Evolutionary conservation across 805 yeast genomes (phyloP).

Genomic region (Grigorovia transvaalensis): DNA sequence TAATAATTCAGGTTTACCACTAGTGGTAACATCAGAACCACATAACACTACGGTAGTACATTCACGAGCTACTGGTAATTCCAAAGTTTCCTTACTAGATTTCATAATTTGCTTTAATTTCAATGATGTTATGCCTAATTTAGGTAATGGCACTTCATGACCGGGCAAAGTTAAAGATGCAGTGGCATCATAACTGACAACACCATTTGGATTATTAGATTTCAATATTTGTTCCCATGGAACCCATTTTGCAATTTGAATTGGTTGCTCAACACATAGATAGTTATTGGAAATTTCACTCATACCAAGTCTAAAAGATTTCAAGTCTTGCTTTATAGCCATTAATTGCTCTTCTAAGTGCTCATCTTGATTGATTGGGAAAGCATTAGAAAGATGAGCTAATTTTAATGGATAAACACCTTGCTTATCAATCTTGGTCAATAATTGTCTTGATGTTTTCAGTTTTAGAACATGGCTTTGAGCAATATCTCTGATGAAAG

Average conservation of each 20-base stretch:
- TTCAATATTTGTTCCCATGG: constrained; percentile 59
- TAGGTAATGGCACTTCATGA: constrained; percentile 64
- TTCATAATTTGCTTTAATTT: constrained; percentile 55
- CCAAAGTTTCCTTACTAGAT: constrained; percentile 33
- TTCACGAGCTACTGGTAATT: constrained; percentile 65
- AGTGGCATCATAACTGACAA: constrained; percentile 53
- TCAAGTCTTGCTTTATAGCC: constrained; percentile 43
- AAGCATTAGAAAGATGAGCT: constrained; percentile 50
- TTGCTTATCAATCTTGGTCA: constrained; percentile 58
- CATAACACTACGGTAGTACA: constrained; percentile 62
- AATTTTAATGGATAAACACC: constrained; percentile 92
- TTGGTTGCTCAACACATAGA: constrained; percentile 63
- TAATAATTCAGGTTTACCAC: constrained; percentile 45
- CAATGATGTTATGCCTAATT: constrained; percentile 59
- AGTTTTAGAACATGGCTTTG: constrained; percentile 67
- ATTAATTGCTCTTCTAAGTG: constrained; percentile 30
- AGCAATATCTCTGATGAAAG: constrained; percentile 81
- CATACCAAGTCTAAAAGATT: constrained; percentile 61
- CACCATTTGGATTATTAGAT: constrained; percentile 56
- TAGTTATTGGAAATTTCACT: constrained; percentile 72
- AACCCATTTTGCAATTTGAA: constrained; percentile 59
- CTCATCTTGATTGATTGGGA: constrained; percentile 42
- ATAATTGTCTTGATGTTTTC: constrained; percentile 59
- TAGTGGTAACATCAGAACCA: constrained; percentile 31
- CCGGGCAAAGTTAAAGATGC: constrained; percentile 52